A percentile compares a stretch with the other conserved stretches of the same genome.
These are phyloP conservation scores for Pulicaria dysenterica DNA, from an alignment of 129 eudicot species.

Conservation along the genomic window DNA sequence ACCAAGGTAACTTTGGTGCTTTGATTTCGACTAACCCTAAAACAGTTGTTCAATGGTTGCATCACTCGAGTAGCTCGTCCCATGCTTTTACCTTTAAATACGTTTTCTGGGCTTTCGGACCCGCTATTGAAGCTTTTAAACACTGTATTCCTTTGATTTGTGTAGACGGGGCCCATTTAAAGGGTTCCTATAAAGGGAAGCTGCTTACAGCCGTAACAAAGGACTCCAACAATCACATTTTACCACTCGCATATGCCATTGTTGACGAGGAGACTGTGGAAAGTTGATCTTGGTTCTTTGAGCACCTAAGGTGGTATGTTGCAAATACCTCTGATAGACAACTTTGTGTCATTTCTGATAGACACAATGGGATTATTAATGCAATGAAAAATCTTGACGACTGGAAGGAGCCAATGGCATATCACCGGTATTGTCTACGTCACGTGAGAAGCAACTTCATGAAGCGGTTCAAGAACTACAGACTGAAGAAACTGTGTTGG, in stretches of 20 bases:
- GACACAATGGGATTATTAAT: background rate
- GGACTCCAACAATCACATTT: background rate
- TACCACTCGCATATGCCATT: background rate
- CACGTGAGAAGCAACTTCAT: constrained; percentile 5
- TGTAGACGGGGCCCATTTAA: background rate
- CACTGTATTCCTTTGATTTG: background rate
- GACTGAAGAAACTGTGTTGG: background rate
- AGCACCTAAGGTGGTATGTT: background rate
- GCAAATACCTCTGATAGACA: background rate
- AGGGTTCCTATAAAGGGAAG: background rate
- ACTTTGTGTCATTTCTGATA: background rate
- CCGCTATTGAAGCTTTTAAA: background rate
- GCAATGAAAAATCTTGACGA: background rate
- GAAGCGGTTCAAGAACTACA: background rate
- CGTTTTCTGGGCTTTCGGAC: background rate
- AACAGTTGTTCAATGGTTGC: background rate
- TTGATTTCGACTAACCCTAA: background rate
- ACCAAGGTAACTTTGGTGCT: background rate
- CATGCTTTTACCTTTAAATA: background rate
- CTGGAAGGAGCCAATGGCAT: background rate
- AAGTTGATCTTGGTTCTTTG: constrained; percentile 5
- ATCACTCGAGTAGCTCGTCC: background rate
- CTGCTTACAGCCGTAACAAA: background rate
- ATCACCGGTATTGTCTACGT: constrained; percentile 2
- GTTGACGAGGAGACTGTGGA: background rate